These are phyloP conservation scores for Ceratocystis variospora DNA, from an alignment of 2,329 filamentous ascomycete species.

Conservation along the genomic window DNA sequence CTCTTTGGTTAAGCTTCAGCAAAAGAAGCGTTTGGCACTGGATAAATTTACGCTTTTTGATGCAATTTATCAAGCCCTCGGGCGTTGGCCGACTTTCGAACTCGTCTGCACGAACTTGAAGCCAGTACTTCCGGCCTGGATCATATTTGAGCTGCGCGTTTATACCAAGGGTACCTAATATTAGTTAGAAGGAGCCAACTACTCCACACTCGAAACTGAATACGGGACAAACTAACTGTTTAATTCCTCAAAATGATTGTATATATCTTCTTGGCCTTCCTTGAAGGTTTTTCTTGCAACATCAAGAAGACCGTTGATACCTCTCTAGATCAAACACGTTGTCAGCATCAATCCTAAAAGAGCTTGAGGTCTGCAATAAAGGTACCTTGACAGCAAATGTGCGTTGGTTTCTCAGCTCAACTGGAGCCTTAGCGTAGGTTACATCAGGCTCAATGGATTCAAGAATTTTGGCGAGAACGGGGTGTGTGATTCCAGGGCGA, in stretches of 20 bases:
- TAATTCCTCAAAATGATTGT: constrained; percentile 54
- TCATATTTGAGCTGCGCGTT: constrained; percentile 61
- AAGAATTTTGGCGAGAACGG: constrained; percentile 51
- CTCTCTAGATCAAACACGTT: constrained; percentile 37
- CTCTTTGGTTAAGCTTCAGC: constrained; percentile 64
- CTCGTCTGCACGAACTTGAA: constrained; percentile 50
- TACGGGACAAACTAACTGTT: constrained; percentile 34
- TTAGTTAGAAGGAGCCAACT: not conserved
- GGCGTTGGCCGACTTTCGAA: constrained; percentile 49
- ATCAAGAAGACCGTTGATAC: constrained; percentile 73
- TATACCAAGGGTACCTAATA: constrained; percentile 43
- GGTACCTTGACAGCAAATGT: constrained; percentile 71
- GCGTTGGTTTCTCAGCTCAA: constrained; percentile 80
- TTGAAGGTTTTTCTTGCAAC: constrained; percentile 82
- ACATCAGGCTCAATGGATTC: constrained; percentile 68
- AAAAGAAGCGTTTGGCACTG: constrained; percentile 81
- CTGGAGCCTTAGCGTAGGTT: constrained; percentile 58
- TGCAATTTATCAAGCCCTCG: constrained; percentile 61
- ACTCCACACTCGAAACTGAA: too few species aligned
- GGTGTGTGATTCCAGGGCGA: constrained; percentile 44
- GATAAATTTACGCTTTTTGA: constrained; percentile 56
- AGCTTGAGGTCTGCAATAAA: not conserved
- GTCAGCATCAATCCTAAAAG: not conserved
- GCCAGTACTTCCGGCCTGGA: constrained; percentile 62
- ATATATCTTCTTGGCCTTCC: constrained; percentile 67